phyloP scores from a whole-genome alignment of 768 basidiomycete genomes.

The Russula olivacea region DNA sequence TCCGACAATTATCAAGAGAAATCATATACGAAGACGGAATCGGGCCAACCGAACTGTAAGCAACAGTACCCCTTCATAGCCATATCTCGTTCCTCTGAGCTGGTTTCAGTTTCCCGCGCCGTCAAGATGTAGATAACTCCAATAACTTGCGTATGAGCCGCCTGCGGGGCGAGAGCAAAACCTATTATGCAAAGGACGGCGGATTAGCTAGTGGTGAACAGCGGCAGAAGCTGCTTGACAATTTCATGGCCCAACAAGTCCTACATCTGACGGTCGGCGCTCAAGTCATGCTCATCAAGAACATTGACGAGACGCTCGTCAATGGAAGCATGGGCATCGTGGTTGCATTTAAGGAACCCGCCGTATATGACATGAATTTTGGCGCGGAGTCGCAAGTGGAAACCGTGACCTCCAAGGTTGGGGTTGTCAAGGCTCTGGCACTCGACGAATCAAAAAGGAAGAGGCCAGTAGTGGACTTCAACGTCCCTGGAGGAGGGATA shows the following conservation, averaged over 20 bases:
- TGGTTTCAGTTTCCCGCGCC: conserved; percentile 69
- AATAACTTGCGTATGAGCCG: conserved; percentile 63
- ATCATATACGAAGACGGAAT: conserved; percentile 76
- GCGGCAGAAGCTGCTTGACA: conserved; percentile 72
- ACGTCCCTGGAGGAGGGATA: conserved; percentile 49
- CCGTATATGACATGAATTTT: conserved; percentile 25
- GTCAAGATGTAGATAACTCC: conserved; percentile 86
- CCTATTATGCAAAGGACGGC: conserved; percentile 56
- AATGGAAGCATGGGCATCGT: conserved; percentile 93
- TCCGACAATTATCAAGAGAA: conserved; percentile 62
- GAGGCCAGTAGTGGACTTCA: conserved; percentile 77
- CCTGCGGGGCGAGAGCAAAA: conserved; percentile 48
- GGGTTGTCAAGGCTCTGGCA: conserved; percentile 7
- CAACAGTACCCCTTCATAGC: conserved; percentile 7
- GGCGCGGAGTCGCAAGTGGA: background rate
- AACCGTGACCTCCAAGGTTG: background rate
- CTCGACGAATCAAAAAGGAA: conserved; percentile 24
- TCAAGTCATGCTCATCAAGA: conserved; percentile 96
- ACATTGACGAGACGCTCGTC: conserved; percentile 82
- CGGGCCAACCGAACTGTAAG: conserved; percentile 86
- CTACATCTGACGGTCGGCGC: conserved; percentile 73
- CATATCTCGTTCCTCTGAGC: background rate
- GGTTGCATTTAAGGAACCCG: conserved; percentile 60
- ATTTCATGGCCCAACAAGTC: conserved; percentile 79
- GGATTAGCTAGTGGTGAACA: conserved; percentile 50